A percentile compares a stretch with the other conserved stretches of the same genome.
Evolutionary conservation across 768 basidiomycete species (phyloP).

Genomic region (Phaffia tasmanica): DNA sequence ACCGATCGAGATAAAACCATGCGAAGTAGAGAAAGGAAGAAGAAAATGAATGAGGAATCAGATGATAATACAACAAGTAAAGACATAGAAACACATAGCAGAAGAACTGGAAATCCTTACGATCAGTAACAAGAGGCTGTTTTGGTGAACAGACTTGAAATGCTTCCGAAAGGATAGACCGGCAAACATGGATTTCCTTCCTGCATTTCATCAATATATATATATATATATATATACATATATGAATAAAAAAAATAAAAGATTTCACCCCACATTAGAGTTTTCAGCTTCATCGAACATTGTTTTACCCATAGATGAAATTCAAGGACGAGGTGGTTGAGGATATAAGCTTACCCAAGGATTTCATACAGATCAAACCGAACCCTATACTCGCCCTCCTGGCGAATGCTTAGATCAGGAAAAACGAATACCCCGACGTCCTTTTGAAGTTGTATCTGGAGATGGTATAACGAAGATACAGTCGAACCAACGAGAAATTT

Average conservation of each 20-base stretch:
- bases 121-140: conserved; percentile 41
- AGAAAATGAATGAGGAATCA: background rate
- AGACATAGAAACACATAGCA: background rate
- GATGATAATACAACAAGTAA: background rate
- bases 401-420: conserved; percentile 81
- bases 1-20: conserved; percentile 4
- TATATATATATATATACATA: background rate
- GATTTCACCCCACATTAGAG: background rate
- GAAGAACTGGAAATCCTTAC: conserved; percentile 43
- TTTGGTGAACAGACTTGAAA: conserved; percentile 95
- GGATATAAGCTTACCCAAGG: conserved; percentile 55
- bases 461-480: conserved; percentile 79
- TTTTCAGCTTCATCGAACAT: too few relatives aligned
- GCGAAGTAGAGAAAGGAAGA: background rate
- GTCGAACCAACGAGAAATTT: conserved; percentile 83
- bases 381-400: conserved; percentile 78
- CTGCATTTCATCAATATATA: conserved; percentile 38
- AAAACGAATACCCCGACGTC: conserved; percentile 83
- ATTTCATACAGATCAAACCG: conserved; percentile 78
- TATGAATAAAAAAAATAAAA: conserved; percentile 15
- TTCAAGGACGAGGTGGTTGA: background rate
- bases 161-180: conserved; percentile 71
- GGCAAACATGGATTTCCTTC: conserved; percentile 78
- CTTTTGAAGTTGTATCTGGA: conserved; percentile 44
- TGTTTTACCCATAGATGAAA: too few relatives aligned